Base-by-base conservation (phyloP, 2,329 filamentous ascomycete genomes). In the Paecilomyces niveus region DNA sequence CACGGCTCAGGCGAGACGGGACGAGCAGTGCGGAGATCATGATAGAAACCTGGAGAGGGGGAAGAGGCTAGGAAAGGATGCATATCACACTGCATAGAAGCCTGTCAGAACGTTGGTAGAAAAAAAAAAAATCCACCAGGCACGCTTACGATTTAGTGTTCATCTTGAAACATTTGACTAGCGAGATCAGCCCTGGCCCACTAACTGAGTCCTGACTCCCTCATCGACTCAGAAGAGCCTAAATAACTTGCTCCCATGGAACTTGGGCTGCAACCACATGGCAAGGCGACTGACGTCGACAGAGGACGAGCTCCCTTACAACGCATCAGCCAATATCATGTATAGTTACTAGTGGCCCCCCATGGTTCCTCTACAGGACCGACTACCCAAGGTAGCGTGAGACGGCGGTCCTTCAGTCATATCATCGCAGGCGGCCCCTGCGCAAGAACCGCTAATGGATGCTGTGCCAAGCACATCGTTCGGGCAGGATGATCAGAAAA, bases 71-170 rank as follows among this genome's bases (percentile, higher is more conserved):
- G 7, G 15, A 45, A 5, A 18, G 39, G 39, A 18, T 45, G 39
- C 39, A 45, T 45, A 21, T 45, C 39, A 45, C 15, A 45, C 51
- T 45, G 54, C 54, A 55, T 55, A 26, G 54, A 55, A 55, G 54
- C n/a, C 31, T 32, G 54, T 55, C 54, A 55, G 54, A 55, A 55
- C 31, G 18, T 26, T 35, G 54, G 54, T 55, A 55, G 54, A 55
- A 55, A 45, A 29, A n/a, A 29, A n/a, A n/a, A n/a, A 22, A 8
- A n/a, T 45, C 15, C 39, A 45, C 15, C 39, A 18, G 39, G 39
- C 39, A 32, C 53, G 29, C 53, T 26, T 51, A 31, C 39, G 57
- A 32, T 55, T 49, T 53, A 35, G 13, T 39, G 15, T 18, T n/a
- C 39, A 18, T 45, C n/a, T 45, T 45, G 39, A 45, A 45, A 45